Base-by-base conservation (phyloP, 2,329 filamentous ascomycete species). In the Sphaerulina populicola region DNA sequence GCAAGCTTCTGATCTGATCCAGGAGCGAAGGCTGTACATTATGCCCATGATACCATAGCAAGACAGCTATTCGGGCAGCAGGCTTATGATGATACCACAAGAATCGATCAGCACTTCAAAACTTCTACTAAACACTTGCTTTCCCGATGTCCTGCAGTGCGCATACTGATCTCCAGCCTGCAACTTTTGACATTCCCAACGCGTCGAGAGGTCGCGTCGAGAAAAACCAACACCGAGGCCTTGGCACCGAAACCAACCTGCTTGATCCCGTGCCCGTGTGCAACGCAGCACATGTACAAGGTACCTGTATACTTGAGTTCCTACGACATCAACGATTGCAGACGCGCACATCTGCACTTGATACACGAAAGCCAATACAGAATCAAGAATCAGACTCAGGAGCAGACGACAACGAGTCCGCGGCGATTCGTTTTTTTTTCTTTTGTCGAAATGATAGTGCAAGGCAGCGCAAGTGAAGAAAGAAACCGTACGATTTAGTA, bases 61-160 rank as follows among this genome's bases (percentile, higher is more conserved):
- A 47, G 48, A 52, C 39, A 41, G 57, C 54, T 55, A 52, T 51
- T 49, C 44, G 54, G 56, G 56, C 54, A 52, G 51, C 57, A 57
- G 55, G 54, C 57, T 57, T 54, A 60, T 55, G 58, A 60, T 60
- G 58, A 60, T 60, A 60, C 57, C 58, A 27, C 23, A 59, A 60
- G 52, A 52, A 60, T 57, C 58, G 43, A 54, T 59, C 53, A 55
- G 49, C 37, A 56, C 53, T 54, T 57, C 51, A 53, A 47, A 50
- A 45, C 48, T 49, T 48, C 42, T 18, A 18, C 42, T 18, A 18
- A 46, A 30, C 23, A 4, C 42, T 43, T 27, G 21, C 30, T 21
- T 7, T 39, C 15, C 2, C 7, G 8, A 40, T 15, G n/a, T 33
- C 14, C 7, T 15, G 12, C 14, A 35, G 5, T 27, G 10, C 18